phyloP scores from a whole-genome alignment of 495 filamentous ascomycete genomes.

The Xylaria sp. region DNA sequence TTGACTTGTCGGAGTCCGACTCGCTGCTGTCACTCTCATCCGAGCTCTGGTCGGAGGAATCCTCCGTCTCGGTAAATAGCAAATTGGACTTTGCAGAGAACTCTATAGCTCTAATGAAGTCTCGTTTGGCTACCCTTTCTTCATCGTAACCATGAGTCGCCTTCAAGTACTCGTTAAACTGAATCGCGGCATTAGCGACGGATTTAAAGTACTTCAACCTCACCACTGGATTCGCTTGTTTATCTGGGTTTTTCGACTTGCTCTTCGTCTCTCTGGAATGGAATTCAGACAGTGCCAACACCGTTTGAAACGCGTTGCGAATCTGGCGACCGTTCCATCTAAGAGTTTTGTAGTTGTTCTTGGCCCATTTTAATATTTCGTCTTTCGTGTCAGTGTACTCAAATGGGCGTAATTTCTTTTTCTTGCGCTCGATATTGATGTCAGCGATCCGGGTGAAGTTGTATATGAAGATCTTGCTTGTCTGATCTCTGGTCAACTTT shows the following conservation, averaged over 20 bases:
- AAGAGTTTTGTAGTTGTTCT: neutral
- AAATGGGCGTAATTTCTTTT: neutral
- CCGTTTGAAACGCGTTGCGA: constrained; percentile 2
- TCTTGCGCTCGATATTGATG: neutral
- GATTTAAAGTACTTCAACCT: neutral
- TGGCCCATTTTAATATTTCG: neutral
- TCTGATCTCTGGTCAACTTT: neutral
- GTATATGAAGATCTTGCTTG: neutral
- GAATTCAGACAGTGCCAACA: neutral
- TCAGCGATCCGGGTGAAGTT: neutral
- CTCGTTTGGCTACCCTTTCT: neutral
- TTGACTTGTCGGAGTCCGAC: neutral
- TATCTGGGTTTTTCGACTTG: neutral
- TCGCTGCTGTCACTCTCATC: neutral
- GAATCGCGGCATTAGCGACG: neutral
- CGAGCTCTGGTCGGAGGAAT: neutral
- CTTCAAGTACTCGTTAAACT: neutral
- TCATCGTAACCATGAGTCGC: neutral
- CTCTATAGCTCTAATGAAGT: neutral
- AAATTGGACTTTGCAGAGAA: neutral
- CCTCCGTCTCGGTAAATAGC: neutral
- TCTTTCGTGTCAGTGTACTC: neutral
- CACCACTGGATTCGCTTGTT: neutral
- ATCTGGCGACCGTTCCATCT: constrained; percentile 4
- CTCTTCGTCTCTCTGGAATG: neutral